These are phyloP conservation scores for Kwoniella dendrophila DNA, from an alignment of 768 basidiomycete species.

Conservation along the genomic window DNA sequence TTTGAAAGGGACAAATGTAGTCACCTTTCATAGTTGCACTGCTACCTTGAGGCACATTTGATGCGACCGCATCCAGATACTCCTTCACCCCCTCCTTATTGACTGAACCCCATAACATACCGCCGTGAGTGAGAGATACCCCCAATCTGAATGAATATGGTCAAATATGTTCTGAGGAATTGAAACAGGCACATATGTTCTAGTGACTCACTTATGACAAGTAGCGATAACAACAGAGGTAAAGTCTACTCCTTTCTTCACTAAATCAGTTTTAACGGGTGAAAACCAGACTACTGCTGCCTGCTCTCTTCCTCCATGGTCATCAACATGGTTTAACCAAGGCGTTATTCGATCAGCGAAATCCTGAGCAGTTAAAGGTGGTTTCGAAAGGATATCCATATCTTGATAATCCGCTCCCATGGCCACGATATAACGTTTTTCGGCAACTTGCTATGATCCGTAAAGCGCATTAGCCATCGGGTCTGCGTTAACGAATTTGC, in stretches of 20 bases:
- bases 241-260: slow-evolving; percentile 27
- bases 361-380: slow-evolving; percentile 24
- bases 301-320: slow-evolving; percentile 9
- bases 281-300: slow-evolving; percentile 30
- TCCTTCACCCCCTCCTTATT: slow-evolving; percentile 19
- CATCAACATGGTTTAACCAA: slow-evolving; percentile 36
- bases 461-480: not conserved
- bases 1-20: not conserved
- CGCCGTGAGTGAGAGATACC: slow-evolving; percentile 23
- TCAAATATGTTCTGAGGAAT: not conserved
- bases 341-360: slow-evolving; percentile 20
- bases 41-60: slow-evolving; percentile 9
- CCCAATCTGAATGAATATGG: slow-evolving; percentile 23
- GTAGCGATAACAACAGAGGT: slow-evolving; percentile 17
- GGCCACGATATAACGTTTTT: slow-evolving; percentile 38
- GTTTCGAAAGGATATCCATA: slow-evolving; percentile 31
- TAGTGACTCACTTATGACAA: slow-evolving; percentile 31
- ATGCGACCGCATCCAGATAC: slow-evolving; percentile 25
- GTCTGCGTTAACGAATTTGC: not conserved
- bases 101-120: slow-evolving; percentile 36
- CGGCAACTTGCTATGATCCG: slow-evolving; percentile 21
- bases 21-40: not conserved
- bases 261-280: slow-evolving; percentile 24
- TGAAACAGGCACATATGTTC: not conserved
- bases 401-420: slow-evolving; percentile 47